Evolutionary conservation across 148 eudicot species (phyloP).

Genomic region (Talinum fruticosum): DNA sequence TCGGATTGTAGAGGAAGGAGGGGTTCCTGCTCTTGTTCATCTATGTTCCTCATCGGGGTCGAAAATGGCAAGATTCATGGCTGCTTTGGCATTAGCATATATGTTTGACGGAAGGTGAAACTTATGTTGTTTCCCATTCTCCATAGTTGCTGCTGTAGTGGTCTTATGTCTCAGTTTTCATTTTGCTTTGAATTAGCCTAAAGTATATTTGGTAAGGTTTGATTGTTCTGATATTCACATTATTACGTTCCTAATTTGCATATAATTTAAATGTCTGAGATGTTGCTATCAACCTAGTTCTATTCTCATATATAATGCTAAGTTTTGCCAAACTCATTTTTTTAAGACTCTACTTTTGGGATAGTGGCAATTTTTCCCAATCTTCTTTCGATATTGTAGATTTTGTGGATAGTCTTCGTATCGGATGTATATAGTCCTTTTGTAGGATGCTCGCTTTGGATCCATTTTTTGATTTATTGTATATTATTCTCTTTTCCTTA

Average conservation of each 20-base stretch:
- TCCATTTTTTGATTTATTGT: too few species aligned
- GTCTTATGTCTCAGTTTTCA: not conserved
- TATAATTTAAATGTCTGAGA: not conserved
- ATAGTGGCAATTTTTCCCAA: too few species aligned
- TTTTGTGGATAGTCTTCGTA: too few species aligned
- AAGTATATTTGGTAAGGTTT: not conserved
- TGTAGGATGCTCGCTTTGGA: too few species aligned
- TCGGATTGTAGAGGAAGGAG: constrained; percentile 91
- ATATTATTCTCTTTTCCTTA: too few species aligned
- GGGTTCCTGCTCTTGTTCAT: constrained; percentile 81
- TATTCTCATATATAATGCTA: not conserved
- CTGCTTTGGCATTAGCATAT: constrained; percentile 88
- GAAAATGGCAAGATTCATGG: constrained; percentile 98
- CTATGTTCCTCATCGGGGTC: constrained; percentile 85
- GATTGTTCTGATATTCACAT: not conserved
- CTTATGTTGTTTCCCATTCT: not conserved
- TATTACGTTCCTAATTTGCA: not conserved
- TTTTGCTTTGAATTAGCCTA: not conserved
- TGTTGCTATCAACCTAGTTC: not conserved
- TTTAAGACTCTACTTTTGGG: too few species aligned
- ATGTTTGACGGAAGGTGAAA: constrained; percentile 94
- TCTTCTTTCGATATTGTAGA: too few species aligned
- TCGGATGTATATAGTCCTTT: too few species aligned
- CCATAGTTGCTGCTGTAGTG: not conserved
- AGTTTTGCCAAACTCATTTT: too few species aligned